Evolutionary conservation across 202 grass and related monocot species (phyloP), one percentile per base, ranked within the genome.

Genomic region (Cymbopogon flexuosus): DNA sequence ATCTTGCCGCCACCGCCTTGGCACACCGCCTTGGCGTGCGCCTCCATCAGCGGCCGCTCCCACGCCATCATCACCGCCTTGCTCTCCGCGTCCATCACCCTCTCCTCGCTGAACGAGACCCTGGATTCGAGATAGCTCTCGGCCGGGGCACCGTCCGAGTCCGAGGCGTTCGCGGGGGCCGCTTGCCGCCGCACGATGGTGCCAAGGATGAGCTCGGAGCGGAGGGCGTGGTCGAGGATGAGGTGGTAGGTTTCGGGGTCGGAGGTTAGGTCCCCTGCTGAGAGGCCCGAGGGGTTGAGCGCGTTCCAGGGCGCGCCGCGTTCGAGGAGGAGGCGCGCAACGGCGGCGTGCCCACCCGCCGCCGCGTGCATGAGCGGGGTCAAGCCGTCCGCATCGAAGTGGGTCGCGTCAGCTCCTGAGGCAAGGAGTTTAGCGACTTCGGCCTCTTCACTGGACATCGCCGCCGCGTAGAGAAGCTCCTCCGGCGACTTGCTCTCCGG

Each of bases 21-120:
- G 75, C 92, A 97, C 23, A 97, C 81, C 19, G 95, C 92, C 76
- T 86, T 84, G 40, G 92, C 95, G 73, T 97, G 95, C 63, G 95
- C 92, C 82, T 97, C 92, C 92, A 98, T 98, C 54, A 98, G 85
- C 81, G 95, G 92, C 54, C 83, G 86, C 84, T 98, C 95, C 95
- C 95, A 98, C 85, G 34, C 84, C 95, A 98, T 98, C 95, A 98
- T 98, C 58, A 94, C 95, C 10, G 92, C 92, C 78, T 94, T 98
- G 86, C 86, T 94, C 36, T 94, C 95, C 51, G 78, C 78, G 61
- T 98, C 95, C 92, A 98, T 88, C 71, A 94, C 76, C 72, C 77
- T 73, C 49, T 94, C 95, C 80, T 98, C 95, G 65, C 92, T 85
- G 69, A 94, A 98, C 18, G 88, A 89, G 30, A 98, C 92, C 81